Conservation (phyloP, 1,284 basidiomycete species). For the Irpex sp. region DNA sequence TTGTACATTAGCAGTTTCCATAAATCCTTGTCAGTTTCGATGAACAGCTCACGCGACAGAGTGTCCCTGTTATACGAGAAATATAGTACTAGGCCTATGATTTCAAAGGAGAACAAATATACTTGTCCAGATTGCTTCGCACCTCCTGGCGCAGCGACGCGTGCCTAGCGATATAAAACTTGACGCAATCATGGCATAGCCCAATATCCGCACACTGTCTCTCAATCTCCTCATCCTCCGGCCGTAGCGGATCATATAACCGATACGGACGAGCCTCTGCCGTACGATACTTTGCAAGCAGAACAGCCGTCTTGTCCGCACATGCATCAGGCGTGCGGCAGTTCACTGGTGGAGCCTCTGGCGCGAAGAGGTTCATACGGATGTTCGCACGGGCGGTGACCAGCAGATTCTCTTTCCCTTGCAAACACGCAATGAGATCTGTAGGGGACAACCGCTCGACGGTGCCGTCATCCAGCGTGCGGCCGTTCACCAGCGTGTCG, state of each 20-base stretch:
- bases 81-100: not conserved
- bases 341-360: not conserved
- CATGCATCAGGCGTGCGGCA: constrained; percentile 1
- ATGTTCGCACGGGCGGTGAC: constrained; percentile 6
- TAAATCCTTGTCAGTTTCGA: too few species aligned
- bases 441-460: constrained; percentile 1
- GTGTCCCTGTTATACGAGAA: too few species aligned
- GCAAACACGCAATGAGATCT: constrained; percentile 9
- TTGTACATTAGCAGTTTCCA: not conserved
- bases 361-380: constrained; percentile 8
- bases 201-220: constrained; percentile 6
- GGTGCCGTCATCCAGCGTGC: constrained; percentile 6
- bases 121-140: constrained; percentile 5
- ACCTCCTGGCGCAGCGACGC: constrained; percentile 7
- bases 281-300: constrained; percentile 2
- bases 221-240: constrained; percentile 11
- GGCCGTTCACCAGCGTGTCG: constrained; percentile 8
- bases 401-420: constrained; percentile 12
- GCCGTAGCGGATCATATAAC: constrained; percentile 8
- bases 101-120: constrained; percentile 2
- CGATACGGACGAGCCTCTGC: constrained; percentile 6
- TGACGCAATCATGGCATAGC: constrained; percentile 6
- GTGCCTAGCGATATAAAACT: constrained; percentile 8
- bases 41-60: too few species aligned
- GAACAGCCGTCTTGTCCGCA: not conserved